Evolutionary conservation across 176 grass and related monocot genomes (phyloP).

Genomic region (Oryza meyeriana): DNA sequence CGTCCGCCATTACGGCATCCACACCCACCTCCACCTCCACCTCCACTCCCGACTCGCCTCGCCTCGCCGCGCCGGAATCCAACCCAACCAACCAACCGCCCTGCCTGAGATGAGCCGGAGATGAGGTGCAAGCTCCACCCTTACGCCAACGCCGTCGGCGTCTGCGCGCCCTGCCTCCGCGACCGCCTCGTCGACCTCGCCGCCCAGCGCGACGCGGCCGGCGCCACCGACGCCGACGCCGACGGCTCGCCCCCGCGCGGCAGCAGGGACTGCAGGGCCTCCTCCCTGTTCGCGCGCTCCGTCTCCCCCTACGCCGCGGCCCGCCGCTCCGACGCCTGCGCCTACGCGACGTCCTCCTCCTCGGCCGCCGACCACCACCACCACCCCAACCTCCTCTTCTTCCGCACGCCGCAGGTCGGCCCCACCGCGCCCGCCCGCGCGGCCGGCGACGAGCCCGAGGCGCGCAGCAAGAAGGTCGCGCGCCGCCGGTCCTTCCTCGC

Average conservation of each 20-base stretch:
- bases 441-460: not conserved
- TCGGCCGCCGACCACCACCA: not conserved
- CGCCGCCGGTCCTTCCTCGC: slow-evolving; percentile 25
- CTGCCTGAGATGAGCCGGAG: not conserved
- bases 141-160: slow-evolving; percentile 56
- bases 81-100: not conserved
- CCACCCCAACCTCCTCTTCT: slow-evolving; percentile 50
- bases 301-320: slow-evolving; percentile 44
- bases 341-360: not conserved
- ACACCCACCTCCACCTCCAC: not conserved
- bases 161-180: slow-evolving; percentile 77
- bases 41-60: not conserved
- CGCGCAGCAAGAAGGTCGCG: not conserved
- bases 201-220: slow-evolving; percentile 29
- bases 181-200: slow-evolving; percentile 67
- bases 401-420: slow-evolving; percentile 59
- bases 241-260: not conserved
- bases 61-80: not conserved
- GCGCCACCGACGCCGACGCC: not conserved
- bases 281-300: slow-evolving; percentile 33
- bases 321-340: slow-evolving; percentile 54
- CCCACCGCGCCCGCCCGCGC: slow-evolving; percentile 23
- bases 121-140: slow-evolving; percentile 88
- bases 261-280: not conserved
- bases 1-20: not conserved